A percentile compares a stretch with the other conserved stretches of the same genome.
phyloP scores from a whole-genome alignment of 2,329 filamentous ascomycete species.

The Phoma sp. region DNA sequence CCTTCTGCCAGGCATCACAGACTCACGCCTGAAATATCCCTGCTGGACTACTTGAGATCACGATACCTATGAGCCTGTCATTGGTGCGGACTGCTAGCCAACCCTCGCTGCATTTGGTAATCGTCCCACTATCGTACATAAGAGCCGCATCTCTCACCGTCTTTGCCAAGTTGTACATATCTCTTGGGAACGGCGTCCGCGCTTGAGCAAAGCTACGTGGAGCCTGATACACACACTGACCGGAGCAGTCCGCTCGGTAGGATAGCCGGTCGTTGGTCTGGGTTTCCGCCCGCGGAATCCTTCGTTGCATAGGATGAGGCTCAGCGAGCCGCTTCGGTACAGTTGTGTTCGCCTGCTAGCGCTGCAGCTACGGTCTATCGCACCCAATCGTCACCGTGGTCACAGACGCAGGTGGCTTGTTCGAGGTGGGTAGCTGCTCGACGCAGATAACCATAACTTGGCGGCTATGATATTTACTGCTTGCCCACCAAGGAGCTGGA shows the following conservation, averaged over 20 bases:
- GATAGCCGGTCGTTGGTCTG: not conserved
- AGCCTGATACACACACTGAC: conserved; percentile 14
- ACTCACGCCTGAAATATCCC: not conserved
- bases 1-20: conserved; percentile 1
- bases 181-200: conserved; percentile 12
- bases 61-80: conserved; percentile 7
- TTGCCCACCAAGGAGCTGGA: not conserved
- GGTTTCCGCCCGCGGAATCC: conserved; percentile 9
- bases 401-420: conserved; percentile 6
- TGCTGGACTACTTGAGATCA: not conserved
- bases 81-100: conserved; percentile 9
- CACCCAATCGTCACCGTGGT: not conserved
- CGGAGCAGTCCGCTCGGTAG: conserved; percentile 9
- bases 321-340: conserved; percentile 17
- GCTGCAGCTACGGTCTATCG: not conserved
- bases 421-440: not conserved
- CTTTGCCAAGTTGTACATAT: conserved; percentile 13
- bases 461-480: conserved; percentile 9
- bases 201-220: not conserved
- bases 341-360: conserved; percentile 11
- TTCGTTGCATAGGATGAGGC: conserved; percentile 2
- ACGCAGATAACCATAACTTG: conserved; percentile 3
- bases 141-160: conserved; percentile 17
- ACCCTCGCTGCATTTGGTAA: conserved; percentile 7
- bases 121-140: conserved; percentile 9